Base-by-base conservation (phyloP, 1,139 yeast species). In the Sugiyamaella japonica region DNA sequence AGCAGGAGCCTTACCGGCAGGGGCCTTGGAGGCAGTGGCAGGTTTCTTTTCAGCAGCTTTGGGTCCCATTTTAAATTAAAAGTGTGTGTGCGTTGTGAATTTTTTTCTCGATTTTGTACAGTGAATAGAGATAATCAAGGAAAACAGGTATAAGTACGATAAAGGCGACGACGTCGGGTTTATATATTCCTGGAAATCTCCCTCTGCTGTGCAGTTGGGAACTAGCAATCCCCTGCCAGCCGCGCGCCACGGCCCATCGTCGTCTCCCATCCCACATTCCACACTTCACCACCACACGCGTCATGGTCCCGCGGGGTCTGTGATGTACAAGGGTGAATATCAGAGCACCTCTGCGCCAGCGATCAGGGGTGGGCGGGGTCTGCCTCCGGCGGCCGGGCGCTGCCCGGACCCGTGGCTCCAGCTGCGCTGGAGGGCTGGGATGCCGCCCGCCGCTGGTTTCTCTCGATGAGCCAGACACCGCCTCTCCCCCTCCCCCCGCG, bases 1-100 rank as follows among this genome's bases (percentile, higher is more conserved):
- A 79, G 96, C 96, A 45, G 75, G 68, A 70, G 97, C 96, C 82
- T 91, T 91, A 70, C 97, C 90, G 76, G 98, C 97, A 73, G 97
- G 97, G 59, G 76, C 75, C 73, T 75, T 74, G 56, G 73, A 67
- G 56, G 56, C 56, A 58, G 73, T 67, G 65, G 72, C 77, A 66
- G 77, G 78, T 61, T 74, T 73, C 83, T 89, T 89, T 87, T 90
- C 89, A 80, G 90, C 96, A 57, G 96, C 93, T 79, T 89, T 89
- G 38, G 97, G 95, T 72, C 97, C 95, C 98, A 91, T 91, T 81
- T 65, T 77, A 65, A 59, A 61, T 58, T 53, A 48, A 15, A 41
- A 31, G 17, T 25, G 9, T 39, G 32, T 52, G 38, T 40, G 28
- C 36, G 55, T 23, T 34, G 65, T 58, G 60, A 64, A 68, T 57